Base-by-base conservation (phyloP, 257 asterid species). In the Solanum gracilifrons region DNA sequence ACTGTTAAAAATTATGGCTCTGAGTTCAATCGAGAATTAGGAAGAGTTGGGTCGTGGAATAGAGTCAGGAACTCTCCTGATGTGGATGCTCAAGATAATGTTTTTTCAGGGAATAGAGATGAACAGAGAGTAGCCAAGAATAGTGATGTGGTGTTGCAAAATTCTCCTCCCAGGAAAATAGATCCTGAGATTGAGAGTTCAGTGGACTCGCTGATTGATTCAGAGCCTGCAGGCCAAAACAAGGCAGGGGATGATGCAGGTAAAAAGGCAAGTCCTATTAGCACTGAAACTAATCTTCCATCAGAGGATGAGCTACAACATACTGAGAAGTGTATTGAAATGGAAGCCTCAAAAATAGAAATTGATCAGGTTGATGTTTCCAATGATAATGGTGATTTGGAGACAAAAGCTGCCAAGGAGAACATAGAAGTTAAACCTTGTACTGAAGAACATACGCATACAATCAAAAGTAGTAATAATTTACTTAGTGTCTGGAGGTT, bases 21-120 rank as follows among this genome's bases (percentile, higher is more conserved):
- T 31, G 98, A 94, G 72, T 87, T 66, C 89, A 92, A 87, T 73
- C 92, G 79, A 86, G 99, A 92, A 77, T 87, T 88, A 83, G 95
- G 91, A 87, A 93, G 92, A 90, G 92, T 92, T 84, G 95, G 92
- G 87, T 90, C 95, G 92, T 89, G 90, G 62, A 96, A 90, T 69
- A 93, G 89, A 89, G 88, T 90, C 80, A 93, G 92, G 90, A 85
- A 88, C 86, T 88, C 93, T 72, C 89, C 86, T 11, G 90, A 88
- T 60, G 83, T 86, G 77, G 94, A 94, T 86, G 91, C 90, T n/a
- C 91, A 82, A 31, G 85, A 86, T 87, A 93, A 91, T 89, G 86
- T 91, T 87, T 89, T 92, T 75, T 87, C 87, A 75, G 90, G 91
- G 43, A 89, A 85, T 86, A 88, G 33, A 87, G 90, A 89, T 80